Percentiles rank a stretch among this genome's conserved stretches.
phyloP scores from a whole-genome alignment of 176 grass and related monocot species.

The Aegilops umbellulata region DNA sequence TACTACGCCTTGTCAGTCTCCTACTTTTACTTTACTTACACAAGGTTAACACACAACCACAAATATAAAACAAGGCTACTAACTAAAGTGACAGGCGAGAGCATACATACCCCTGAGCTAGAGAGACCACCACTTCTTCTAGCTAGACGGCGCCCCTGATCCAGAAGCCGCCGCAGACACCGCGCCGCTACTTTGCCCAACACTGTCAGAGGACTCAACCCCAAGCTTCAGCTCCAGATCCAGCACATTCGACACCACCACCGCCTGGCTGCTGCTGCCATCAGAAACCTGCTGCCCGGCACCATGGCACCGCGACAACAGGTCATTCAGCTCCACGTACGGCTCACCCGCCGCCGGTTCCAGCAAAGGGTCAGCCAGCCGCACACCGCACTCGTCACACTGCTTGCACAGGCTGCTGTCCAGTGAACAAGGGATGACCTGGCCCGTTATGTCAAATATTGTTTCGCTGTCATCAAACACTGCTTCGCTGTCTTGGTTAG shows the following conservation, averaged over 20 bases:
- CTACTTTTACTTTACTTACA: background rate
- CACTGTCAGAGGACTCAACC: background rate
- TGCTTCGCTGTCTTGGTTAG: slow-evolving; percentile 20
- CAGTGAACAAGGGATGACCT: background rate
- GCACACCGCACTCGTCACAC: background rate
- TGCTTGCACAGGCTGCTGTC: slow-evolving; percentile 1
- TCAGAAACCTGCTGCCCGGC: slow-evolving; percentile 11
- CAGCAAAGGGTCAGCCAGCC: background rate
- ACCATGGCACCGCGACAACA: slow-evolving; percentile 14
- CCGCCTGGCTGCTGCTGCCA: background rate
- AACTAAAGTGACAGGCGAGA: background rate
- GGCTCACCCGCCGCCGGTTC: slow-evolving; percentile 26
- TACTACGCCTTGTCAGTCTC: background rate
- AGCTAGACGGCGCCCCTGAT: background rate
- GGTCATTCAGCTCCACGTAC: slow-evolving; percentile 57
- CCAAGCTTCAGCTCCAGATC: slow-evolving; percentile 14
- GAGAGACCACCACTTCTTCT: background rate
- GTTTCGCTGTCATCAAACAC: slow-evolving; percentile 25
- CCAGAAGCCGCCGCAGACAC: background rate
- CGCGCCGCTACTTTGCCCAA: background rate
- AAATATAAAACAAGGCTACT: background rate
- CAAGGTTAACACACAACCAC: background rate
- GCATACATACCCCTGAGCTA: background rate
- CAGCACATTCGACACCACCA: slow-evolving; percentile 7
- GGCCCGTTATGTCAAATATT: slow-evolving; percentile 43